Evolutionary conservation across 2,329 filamentous ascomycete genomes (phyloP).

Genomic region (Penicillium sp.): DNA sequence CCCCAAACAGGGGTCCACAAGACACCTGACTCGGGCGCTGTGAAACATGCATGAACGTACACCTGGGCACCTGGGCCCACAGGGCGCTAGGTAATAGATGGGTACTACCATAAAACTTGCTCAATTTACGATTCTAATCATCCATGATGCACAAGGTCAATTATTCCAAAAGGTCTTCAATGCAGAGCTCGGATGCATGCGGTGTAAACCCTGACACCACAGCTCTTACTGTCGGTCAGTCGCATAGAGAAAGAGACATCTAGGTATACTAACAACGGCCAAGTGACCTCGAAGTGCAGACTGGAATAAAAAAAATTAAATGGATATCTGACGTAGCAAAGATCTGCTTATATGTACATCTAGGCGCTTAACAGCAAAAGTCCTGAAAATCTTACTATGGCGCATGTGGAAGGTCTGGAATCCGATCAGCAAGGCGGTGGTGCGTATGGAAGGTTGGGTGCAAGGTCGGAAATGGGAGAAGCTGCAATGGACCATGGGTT

Average conservation of each 20-base stretch:
- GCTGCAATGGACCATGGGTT: not conserved
- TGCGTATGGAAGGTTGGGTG: conserved; percentile 1
- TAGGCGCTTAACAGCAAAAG: not conserved
- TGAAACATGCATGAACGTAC: too few species aligned
- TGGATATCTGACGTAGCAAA: not conserved
- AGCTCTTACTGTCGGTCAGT: too few species aligned
- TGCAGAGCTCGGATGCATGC: too few species aligned
- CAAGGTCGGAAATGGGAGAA: not conserved
- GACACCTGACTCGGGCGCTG: too few species aligned
- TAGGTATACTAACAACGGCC: not conserved
- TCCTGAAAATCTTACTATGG: not conserved
- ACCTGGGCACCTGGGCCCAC: too few species aligned
- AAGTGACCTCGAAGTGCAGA: not conserved
- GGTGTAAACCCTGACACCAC: too few species aligned
- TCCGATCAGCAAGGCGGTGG: not conserved
- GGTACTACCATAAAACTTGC: too few species aligned
- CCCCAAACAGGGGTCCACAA: too few species aligned
- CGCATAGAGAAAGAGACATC: not conserved
- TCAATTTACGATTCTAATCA: too few species aligned
- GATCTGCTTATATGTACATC: not conserved
- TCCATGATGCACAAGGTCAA: too few species aligned
- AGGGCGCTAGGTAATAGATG: too few species aligned
- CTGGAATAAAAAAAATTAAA: not conserved
- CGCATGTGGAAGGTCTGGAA: not conserved
- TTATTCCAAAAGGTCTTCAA: too few species aligned